Evolutionary conservation across 257 asterid species (phyloP), one percentile per base, ranked within the genome.

Genomic region (Primulina eburnea): DNA sequence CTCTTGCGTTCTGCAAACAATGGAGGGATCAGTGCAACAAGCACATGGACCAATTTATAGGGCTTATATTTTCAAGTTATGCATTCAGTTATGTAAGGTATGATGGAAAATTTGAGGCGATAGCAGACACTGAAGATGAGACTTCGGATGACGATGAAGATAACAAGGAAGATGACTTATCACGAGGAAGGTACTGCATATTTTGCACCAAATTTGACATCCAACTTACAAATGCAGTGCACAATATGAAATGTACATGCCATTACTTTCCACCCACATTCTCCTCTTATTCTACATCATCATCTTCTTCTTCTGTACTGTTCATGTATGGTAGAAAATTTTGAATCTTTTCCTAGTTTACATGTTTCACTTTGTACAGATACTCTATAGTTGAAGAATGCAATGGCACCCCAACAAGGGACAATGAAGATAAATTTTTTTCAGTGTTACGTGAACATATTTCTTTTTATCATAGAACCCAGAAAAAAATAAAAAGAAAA

Each of bases 191-290:
- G 77, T 92, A 87, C 70, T 92, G 98, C 60, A 78, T 92, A 21
- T 92, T 86, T 73, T 92, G 98, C 90, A 83, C 92, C 26, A 92
- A 89, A 80, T 67, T 92, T 35, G 96, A 87, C 72, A 40, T 66
- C 50, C 79, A 78, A 10, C 78, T 79, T 18, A 81, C 76, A 57
- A 76, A 66, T 58, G 95, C 77, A 33, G 52, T 87, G 56, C 96
- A 92, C 62, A 73, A 82, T 81, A 80, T 82, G 55, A 83, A 85
- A 63, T 92, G 98, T 74, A 82, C 83, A 64, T 88, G 95, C 68
- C 85, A 84, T 76, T 71, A 50, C 65, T 76, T 89, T 60, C 83
- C 90, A 14, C 87, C 84, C 32, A 62, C 71, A 29, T 62, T 75
- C 78, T 81, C 80, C 34, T 67, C 77, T 76, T 73, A 92, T 40